Evolutionary conservation across 345 rosid genomes (phyloP), one percentile per base, ranked within the genome.

Genomic region (Sonneratia alba): DNA sequence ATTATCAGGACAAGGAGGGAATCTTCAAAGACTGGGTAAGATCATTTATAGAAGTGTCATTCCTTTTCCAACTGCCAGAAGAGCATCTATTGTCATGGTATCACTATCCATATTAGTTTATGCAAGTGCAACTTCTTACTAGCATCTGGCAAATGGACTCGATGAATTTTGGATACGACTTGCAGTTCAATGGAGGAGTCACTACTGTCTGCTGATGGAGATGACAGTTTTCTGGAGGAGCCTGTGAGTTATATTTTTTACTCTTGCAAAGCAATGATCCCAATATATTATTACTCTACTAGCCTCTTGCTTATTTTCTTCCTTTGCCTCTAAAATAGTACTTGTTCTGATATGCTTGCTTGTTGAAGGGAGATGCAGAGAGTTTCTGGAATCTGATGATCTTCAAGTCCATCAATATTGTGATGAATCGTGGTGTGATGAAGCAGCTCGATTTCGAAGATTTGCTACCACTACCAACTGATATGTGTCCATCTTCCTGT

Each of bases 361-460:
- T 62, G 66, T 24, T 57, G 47, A 75, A 93, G 96, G 89, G 81
- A 72, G 74, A 71, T 64, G 71, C 73, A 32, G 68, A 53, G 70
- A 84, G 83, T 83, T 78, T 74, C 72, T 93, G 88, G 97, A 81
- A 85, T 83, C 78, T 71, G 70, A 69, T 83, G 84, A 85, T 89
- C 21, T 93, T 93, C 82, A 83, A 80, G 67, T 80, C 85, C 77
- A 88, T 91, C 67, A 63, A 72, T 77, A 73, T 85, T 42, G 85
- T 87, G 75, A 83, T 93, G 89, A 79, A 84, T 71, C 78, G 48
- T 67, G 98, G 98, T 42, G 79, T 85, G 47, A 16, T 36, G 69
- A 91, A 89, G 81, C 98, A 93, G 86, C 90, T 89, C 48, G 94
- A 84, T 72, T 91, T 93, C 65, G 89, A 88, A 70, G 91, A 93